These are phyloP conservation scores for Aspergillus steynii DNA, from an alignment of 495 filamentous ascomycete species.

Conservation along the genomic window DNA sequence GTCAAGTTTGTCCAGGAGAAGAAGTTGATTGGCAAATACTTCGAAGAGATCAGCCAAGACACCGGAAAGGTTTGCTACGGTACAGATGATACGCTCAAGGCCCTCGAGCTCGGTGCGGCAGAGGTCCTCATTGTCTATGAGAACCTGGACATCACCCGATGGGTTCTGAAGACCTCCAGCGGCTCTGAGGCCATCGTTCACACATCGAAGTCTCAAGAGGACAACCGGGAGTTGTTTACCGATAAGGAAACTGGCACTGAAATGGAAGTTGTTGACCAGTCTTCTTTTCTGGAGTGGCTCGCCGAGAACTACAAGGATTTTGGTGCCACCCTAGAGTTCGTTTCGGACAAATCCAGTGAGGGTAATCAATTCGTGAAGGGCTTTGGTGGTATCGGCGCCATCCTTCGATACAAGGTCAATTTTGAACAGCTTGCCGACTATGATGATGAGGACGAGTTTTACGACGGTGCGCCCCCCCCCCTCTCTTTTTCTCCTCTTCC, in stretches of 20 bases:
- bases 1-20: constrained; percentile 99
- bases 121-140: constrained; percentile 97
- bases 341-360: constrained; percentile 93
- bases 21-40: constrained; percentile 98
- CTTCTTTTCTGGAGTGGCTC: constrained; percentile 96
- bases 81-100: constrained; percentile 95
- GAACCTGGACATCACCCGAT: constrained; percentile 91
- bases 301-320: constrained; percentile 98
- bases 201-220: constrained; percentile 84
- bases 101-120: constrained; percentile 91
- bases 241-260: constrained; percentile 94
- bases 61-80: constrained; percentile 96
- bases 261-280: constrained; percentile 86
- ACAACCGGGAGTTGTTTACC: constrained; percentile 79
- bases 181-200: constrained; percentile 75
- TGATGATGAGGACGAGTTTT: constrained; percentile 97
- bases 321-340: constrained; percentile 94
- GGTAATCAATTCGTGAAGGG: constrained; percentile 99
- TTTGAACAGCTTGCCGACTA: constrained; percentile 97
- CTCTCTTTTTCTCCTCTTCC: neutral
- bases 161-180: constrained; percentile 75
- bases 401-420: constrained; percentile 99
- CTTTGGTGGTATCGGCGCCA: constrained; percentile 95
- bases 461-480: constrained; percentile 67
- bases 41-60: constrained; percentile 97